Evolutionary conservation across 129 eudicot genomes (phyloP).

Genomic region (Flaveria linearis): DNA sequence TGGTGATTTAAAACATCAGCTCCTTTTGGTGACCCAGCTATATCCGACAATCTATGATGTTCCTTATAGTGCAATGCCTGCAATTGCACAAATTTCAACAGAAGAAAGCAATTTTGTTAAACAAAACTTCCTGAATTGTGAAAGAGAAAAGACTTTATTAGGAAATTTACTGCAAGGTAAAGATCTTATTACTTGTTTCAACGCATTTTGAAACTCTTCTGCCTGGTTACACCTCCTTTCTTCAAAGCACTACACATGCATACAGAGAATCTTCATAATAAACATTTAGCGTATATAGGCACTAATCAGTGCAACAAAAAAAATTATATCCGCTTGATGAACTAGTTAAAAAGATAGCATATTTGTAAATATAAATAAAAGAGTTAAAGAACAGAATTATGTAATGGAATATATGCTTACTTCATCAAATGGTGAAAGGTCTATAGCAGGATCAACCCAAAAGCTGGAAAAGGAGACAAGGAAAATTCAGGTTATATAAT

Average conservation of each 20-base stretch:
- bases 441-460: constrained; percentile 44
- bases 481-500: constrained; percentile 1
- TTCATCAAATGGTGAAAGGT: constrained; percentile 42
- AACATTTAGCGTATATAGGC: background rate
- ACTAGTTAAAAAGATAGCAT: background rate
- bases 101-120: background rate
- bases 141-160: background rate
- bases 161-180: background rate
- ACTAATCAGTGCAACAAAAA: background rate
- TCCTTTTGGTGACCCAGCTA: constrained; percentile 24
- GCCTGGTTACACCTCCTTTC: constrained; percentile 39
- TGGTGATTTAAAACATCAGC: constrained; percentile 24
- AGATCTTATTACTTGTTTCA: constrained; percentile 36
- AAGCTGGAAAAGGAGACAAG: constrained; percentile 29
- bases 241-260: constrained; percentile 35
- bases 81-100: constrained; percentile 21
- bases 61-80: constrained; percentile 41
- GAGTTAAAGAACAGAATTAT: background rate
- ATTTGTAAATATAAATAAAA: background rate
- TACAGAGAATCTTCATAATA: constrained; percentile 6
- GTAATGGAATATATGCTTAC: constrained; percentile 27
- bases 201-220: constrained; percentile 45
- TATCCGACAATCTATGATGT: constrained; percentile 21
- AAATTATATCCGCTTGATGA: background rate
- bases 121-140: background rate